These are phyloP conservation scores for Bipolaris sorokiniana DNA, from an alignment of 2,329 filamentous ascomycete species.

Conservation along the genomic window DNA sequence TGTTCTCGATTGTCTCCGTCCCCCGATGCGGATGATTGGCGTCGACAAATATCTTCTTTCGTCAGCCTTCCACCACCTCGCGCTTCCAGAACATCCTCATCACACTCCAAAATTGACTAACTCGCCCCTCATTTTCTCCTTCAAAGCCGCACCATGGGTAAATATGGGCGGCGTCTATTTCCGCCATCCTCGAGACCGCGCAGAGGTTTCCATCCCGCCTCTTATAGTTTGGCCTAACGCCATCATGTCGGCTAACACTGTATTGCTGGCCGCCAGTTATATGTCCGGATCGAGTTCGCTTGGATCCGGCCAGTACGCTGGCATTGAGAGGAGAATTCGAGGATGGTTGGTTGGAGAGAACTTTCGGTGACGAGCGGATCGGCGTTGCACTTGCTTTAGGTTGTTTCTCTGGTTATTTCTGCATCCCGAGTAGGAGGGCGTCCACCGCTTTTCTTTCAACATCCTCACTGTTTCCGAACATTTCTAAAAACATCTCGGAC, in stretches of 20 bases:
- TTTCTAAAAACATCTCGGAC: too few species aligned
- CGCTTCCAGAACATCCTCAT: background rate
- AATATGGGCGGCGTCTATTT: conserved; percentile 23
- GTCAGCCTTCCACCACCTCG: background rate
- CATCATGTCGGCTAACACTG: conserved; percentile 10
- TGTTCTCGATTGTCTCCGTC: conserved; percentile 26
- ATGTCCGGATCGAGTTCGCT: background rate
- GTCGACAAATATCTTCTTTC: conserved; percentile 2
- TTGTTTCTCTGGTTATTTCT: background rate
- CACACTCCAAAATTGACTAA: background rate
- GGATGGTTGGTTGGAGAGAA: background rate
- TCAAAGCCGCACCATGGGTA: conserved; percentile 27
- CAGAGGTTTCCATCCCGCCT: conserved; percentile 21
- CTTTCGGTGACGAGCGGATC: background rate
- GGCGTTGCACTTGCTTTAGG: background rate
- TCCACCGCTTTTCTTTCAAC: background rate
- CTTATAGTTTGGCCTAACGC: conserved; percentile 17
- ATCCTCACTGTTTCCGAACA: too few species aligned
- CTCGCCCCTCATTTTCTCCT: background rate
- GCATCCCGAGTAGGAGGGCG: background rate
- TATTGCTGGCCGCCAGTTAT: conserved; percentile 4
- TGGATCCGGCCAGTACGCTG: background rate
- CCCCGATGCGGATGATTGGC: conserved; percentile 3
- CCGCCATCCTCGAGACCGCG: conserved; percentile 21
- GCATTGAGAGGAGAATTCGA: background rate